Conservation (phyloP, 2,329 filamentous ascomycete genomes). For the Ophiostoma himal-ulmi region DNA sequence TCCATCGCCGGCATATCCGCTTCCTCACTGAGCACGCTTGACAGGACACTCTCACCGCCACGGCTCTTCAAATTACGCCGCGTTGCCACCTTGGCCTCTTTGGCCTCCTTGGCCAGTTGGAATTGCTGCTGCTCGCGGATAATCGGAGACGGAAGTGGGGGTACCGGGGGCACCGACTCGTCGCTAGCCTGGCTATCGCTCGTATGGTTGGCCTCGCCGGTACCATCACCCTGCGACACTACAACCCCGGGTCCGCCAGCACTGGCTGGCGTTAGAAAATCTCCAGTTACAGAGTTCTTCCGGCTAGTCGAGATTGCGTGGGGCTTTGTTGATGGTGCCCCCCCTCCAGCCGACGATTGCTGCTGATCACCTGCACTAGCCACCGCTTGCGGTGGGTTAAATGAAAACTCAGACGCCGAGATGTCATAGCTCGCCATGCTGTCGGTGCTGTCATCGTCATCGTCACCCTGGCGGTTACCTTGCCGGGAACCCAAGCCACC, state of each 20-base stretch:
- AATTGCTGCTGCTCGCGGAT: slow-evolving; percentile 25
- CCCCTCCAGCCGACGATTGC: background rate
- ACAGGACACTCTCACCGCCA: slow-evolving; percentile 35
- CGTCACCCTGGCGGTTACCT: slow-evolving; percentile 32
- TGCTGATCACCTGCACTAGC: background rate
- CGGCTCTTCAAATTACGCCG: slow-evolving; percentile 41
- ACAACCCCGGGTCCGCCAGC: background rate
- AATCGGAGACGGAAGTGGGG: slow-evolving; percentile 43
- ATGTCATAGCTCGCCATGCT: slow-evolving; percentile 67
- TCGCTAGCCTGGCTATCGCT: slow-evolving; percentile 30
- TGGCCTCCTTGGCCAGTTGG: slow-evolving; percentile 18
- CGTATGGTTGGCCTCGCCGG: slow-evolving; percentile 23
- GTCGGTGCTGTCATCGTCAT: slow-evolving; percentile 54
- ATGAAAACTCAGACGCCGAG: slow-evolving; percentile 60
- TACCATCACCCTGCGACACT: background rate
- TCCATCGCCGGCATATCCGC: slow-evolving; percentile 39
- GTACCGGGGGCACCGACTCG: slow-evolving; percentile 49
- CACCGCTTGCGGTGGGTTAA: slow-evolving; percentile 38
- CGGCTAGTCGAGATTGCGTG: slow-evolving; percentile 10
- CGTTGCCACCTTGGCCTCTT: slow-evolving; percentile 23
- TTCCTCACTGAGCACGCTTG: slow-evolving; percentile 32
- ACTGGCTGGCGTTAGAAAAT: slow-evolving; percentile 16
- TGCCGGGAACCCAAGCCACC: slow-evolving; percentile 33
- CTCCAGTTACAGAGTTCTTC: slow-evolving; percentile 16
- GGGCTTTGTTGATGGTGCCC: background rate